Evolutionary conservation across 441 rosid genomes (phyloP).

Genomic region (Corymbia calophylla): DNA sequence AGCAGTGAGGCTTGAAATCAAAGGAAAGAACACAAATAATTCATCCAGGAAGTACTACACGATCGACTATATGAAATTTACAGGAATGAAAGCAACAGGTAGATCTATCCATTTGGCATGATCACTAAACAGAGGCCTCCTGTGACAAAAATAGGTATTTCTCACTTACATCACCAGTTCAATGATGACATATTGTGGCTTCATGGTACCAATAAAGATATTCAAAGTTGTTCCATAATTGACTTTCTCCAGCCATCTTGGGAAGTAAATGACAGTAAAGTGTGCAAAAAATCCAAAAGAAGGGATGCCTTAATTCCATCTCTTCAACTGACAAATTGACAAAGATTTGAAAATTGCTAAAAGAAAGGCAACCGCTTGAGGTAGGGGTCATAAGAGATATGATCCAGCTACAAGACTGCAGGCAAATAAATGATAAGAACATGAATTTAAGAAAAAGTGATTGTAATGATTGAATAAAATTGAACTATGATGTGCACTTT

Average conservation of each 20-base stretch:
- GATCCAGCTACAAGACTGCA: neutral
- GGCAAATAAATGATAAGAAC: neutral
- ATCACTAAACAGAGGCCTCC: neutral
- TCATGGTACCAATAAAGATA: neutral
- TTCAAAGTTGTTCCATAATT: neutral
- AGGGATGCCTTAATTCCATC: neutral
- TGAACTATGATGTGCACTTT: neutral
- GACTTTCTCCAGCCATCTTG: neutral
- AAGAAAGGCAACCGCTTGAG: neutral
- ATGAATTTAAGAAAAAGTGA: neutral
- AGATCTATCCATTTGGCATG: neutral
- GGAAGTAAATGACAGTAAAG: neutral
- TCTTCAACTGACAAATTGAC: neutral
- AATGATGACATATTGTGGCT: neutral
- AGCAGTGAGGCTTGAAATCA: neutral
- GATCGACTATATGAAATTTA: neutral
- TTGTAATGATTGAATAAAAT: neutral
- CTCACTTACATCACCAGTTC: neutral
- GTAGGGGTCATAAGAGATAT: neutral
- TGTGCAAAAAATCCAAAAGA: neutral
- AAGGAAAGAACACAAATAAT: neutral
- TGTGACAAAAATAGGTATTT: neutral
- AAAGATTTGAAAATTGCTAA: neutral
- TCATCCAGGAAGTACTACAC: neutral
- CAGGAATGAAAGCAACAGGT: neutral